Conservation (phyloP, 2,329 filamentous ascomycete genomes). For the Cladosporium halotolerans region DNA sequence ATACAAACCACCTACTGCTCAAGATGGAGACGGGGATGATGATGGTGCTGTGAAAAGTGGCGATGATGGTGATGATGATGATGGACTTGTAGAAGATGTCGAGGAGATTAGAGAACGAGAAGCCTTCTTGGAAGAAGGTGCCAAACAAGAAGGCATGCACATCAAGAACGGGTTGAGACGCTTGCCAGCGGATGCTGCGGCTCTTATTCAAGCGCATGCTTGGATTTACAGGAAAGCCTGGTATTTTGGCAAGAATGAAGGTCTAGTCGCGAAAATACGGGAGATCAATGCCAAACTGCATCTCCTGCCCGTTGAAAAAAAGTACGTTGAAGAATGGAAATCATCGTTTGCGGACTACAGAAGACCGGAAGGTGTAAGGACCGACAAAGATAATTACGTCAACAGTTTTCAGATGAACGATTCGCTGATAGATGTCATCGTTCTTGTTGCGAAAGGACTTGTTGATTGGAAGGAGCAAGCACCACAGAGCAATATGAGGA, state of each 20-base stretch:
- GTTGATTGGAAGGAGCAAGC: neutral
- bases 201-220: neutral
- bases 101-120: neutral
- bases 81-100: neutral
- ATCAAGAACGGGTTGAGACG: neutral
- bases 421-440: neutral
- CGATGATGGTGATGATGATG: neutral
- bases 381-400: neutral
- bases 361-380: neutral
- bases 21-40: no score
- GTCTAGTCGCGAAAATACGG: neutral
- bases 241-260: neutral
- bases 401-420: neutral
- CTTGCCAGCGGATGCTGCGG: neutral
- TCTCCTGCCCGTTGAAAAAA: neutral
- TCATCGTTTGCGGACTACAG: neutral
- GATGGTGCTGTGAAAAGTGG: no score
- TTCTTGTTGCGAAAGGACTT: neutral
- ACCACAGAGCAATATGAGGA: neutral
- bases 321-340: neutral
- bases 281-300: neutral
- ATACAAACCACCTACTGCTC: no score
- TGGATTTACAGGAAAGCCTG: neutral
- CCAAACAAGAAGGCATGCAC: neutral
- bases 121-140: neutral